Evolutionary conservation across 2,329 filamentous ascomycete species (phyloP).

Genomic region (Hymenoscyphus fraxineus): DNA sequence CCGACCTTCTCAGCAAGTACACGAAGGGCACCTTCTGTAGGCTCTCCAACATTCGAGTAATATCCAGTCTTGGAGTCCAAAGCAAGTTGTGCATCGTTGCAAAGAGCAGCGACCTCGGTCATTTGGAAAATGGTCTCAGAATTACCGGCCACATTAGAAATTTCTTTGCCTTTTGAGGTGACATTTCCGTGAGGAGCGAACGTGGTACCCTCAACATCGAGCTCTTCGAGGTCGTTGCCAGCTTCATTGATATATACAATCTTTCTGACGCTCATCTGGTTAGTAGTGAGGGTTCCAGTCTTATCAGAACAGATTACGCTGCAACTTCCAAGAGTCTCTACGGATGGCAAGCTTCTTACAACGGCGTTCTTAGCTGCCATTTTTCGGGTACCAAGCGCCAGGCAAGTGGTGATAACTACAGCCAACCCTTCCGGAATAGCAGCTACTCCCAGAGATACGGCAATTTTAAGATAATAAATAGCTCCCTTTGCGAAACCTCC

Average conservation of each 20-base stretch:
- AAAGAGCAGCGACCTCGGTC: constrained; percentile 67
- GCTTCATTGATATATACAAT: constrained; percentile 75
- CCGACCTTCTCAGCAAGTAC: constrained; percentile 93
- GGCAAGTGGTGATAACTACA: constrained; percentile 97
- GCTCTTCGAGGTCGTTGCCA: constrained; percentile 73
- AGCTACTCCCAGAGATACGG: constrained; percentile 94
- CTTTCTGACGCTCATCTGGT: constrained; percentile 98
- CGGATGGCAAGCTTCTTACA: constrained; percentile 90
- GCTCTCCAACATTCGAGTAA: constrained; percentile 84
- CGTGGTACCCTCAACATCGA: constrained; percentile 88
- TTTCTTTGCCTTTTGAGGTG: constrained; percentile 60
- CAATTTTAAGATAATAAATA: constrained; percentile 99
- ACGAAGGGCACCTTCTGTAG: constrained; percentile 89
- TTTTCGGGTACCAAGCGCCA: constrained; percentile 92
- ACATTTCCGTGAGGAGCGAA: constrained; percentile 81
- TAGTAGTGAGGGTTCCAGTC: constrained; percentile 95
- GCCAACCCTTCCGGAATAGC: constrained; percentile 97
- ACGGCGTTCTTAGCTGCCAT: constrained; percentile 99
- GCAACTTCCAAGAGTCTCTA: constrained; percentile 97
- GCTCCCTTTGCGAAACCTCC: constrained; percentile 94
- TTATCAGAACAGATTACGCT: constrained; percentile 99
- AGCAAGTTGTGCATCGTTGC: constrained; percentile 82
- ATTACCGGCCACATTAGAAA: constrained; percentile 64
- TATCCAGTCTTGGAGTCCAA: constrained; percentile 72
- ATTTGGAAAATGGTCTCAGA: constrained; percentile 80